These are phyloP conservation scores for Geotrichum australiense DNA, from an alignment of 1,139 yeast genomes.

Conservation along the genomic window DNA sequence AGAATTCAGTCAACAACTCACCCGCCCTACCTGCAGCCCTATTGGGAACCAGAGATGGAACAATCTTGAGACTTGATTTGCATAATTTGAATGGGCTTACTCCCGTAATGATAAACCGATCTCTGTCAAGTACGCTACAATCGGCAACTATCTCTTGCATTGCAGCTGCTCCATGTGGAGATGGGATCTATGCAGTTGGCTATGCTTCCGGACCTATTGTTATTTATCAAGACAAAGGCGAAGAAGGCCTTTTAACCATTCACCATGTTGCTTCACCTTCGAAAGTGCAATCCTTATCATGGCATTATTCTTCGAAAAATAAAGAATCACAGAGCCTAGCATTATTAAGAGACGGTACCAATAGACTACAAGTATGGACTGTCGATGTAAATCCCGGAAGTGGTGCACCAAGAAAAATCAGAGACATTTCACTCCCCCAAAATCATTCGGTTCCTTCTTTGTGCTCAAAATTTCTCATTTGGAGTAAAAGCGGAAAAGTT, in stretches of 20 bases:
- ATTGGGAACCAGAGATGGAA: constrained; percentile 18
- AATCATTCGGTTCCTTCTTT: constrained; percentile 12
- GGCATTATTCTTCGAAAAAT: constrained; percentile 18
- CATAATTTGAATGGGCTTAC: background rate
- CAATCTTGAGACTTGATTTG: constrained; percentile 13
- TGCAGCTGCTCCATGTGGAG: constrained; percentile 18
- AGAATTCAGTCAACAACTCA: background rate
- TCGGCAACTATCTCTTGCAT: constrained; percentile 16
- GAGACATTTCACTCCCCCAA: constrained; percentile 16
- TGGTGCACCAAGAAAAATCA: constrained; percentile 13
- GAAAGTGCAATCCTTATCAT: constrained; percentile 14
- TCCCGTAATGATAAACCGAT: constrained; percentile 2
- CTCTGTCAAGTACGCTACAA: constrained; percentile 1
- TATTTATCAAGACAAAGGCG: constrained; percentile 10
- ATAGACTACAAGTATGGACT: constrained; percentile 15
- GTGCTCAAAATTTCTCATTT: constrained; percentile 14
- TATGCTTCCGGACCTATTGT: constrained; percentile 17
- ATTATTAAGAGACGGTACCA: constrained; percentile 13
- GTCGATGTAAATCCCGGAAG: constrained; percentile 10
- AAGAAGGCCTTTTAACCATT: constrained; percentile 5
- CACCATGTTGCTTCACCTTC: constrained; percentile 11
- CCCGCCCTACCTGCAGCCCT: constrained; percentile 8
- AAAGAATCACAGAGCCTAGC: constrained; percentile 16
- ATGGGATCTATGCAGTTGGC: constrained; percentile 17
- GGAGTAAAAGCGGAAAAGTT: constrained; percentile 19